A percentile compares a stretch with the other conserved stretches of the same genome.
Conservation (phyloP, 139 green algal species). For the Chlamydomonas sp. region DNA sequence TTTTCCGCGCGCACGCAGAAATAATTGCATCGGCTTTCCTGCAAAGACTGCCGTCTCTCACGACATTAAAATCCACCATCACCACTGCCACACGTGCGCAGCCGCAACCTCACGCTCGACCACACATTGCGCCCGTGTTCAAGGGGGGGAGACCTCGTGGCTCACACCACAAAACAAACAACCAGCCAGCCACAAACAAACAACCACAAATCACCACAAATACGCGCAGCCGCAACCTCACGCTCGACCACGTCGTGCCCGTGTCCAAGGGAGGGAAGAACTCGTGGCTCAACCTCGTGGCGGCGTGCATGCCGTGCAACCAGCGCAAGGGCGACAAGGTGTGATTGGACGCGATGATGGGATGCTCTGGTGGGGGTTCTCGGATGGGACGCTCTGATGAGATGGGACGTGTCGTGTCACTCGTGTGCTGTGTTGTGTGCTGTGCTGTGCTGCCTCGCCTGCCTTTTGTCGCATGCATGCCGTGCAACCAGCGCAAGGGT, state of each 20-base stretch:
- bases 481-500: too few relatives aligned
- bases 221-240: too few relatives aligned
- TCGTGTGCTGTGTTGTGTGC: not conserved
- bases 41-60: too few relatives aligned
- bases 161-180: too few relatives aligned
- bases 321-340: conserved; percentile 10
- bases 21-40: too few relatives aligned
- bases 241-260: conserved; percentile 34
- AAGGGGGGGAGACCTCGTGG: conserved; percentile 31
- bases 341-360: not conserved
- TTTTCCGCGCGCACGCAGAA: too few relatives aligned
- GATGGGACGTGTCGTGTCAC: not conserved
- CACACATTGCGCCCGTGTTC: conserved; percentile 27
- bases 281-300: conserved; percentile 38
- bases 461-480: not conserved
- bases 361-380: not conserved
- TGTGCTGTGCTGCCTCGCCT: not conserved
- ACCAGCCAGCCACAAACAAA: too few relatives aligned
- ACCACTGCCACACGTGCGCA: too few relatives aligned
- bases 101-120: conserved; percentile 38
- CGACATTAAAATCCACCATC: too few relatives aligned
- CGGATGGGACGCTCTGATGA: not conserved
- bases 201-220: too few relatives aligned
- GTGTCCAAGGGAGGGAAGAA: conserved; percentile 24
- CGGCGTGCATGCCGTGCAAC: conserved; percentile 20